Base-by-base conservation (phyloP, 768 basidiomycete species). In the Termitomyces sp. region DNA sequence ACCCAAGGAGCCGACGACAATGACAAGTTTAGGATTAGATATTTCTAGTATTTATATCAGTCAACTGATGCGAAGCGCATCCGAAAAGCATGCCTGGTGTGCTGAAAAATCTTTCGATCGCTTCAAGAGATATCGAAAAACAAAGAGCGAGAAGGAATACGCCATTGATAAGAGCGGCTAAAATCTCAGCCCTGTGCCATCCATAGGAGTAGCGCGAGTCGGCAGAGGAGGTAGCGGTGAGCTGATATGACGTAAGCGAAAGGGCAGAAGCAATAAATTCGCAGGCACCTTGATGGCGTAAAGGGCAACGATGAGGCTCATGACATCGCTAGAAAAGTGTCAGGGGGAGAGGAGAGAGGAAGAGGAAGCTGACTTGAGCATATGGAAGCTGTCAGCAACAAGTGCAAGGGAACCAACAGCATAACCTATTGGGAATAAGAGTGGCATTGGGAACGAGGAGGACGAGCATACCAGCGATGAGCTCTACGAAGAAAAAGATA, bases 171-270 rank as follows among this genome's bases (percentile, higher is more conserved):
- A 98, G 79, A 0, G 97, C 97, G 21, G 94, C 95, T 7, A 98
- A 81, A 59, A 97, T 95, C 68, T 97, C 95, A 17, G 97, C 97
- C 59, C 97, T 81, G 71, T 98, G 95, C 96, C 95, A 98, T n/a
- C 95, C 96, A 68, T 98, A 98, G 5, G 96, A 94, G 71, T 97
- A 97, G 49, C 85, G 82, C 28, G 88, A 81, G 71, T 88, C 83
- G 32, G 73, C 74, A 28, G 82, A 72, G 30, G 75, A 80, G 54
- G 77, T 77, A 35, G 78, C 76, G 35, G 89, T 84, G 54, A 94
- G 78, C 89, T 94, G 62, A 30, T 54, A 12, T 28, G 30, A 39
- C 10, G 40, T 65, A 39, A 54, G 53, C 34, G 49, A 8, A 28
- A 25, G 32, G 17, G 46, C 50, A 54, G 45, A 58, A 47, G 28